Conservation (phyloP, 2,329 filamentous ascomycete species). For the Xylaria sp. region DNA sequence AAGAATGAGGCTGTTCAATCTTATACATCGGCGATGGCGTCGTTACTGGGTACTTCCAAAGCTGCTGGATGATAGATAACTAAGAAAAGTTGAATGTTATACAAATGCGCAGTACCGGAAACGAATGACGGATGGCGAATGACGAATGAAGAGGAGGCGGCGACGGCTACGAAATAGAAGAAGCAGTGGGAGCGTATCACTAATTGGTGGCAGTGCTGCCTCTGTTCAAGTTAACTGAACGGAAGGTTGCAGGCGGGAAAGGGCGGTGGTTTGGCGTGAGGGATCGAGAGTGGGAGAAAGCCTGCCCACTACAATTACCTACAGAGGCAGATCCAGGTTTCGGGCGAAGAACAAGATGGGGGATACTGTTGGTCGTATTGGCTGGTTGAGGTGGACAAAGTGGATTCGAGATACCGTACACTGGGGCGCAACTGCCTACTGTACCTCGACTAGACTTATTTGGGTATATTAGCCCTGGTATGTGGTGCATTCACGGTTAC, state of each 20-base stretch:
- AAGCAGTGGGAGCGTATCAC: slow-evolving; percentile 29
- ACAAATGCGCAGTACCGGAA: slow-evolving; percentile 36
- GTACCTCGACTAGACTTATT: background rate
- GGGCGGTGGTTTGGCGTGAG: slow-evolving; percentile 18
- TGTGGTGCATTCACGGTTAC: background rate
- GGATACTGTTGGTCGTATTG: slow-evolving; percentile 10
- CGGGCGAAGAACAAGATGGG: background rate
- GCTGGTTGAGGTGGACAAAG: background rate
- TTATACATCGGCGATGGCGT: slow-evolving; percentile 26
- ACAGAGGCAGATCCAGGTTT: slow-evolving; percentile 9
- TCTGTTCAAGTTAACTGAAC: slow-evolving; percentile 25
- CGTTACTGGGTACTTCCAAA: slow-evolving; percentile 11
- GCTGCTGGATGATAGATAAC: background rate
- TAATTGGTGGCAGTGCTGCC: slow-evolving; percentile 38
- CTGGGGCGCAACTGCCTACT: background rate
- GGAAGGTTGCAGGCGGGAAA: slow-evolving; percentile 29
- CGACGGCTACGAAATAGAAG: slow-evolving; percentile 29
- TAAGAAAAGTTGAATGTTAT: slow-evolving; percentile 20
- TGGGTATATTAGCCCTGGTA: background rate
- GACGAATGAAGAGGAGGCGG: slow-evolving; percentile 27
- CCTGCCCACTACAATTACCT: slow-evolving; percentile 1
- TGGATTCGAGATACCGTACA: background rate
- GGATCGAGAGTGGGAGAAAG: slow-evolving; percentile 22
- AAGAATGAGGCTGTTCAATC: slow-evolving; percentile 18
- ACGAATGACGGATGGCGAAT: slow-evolving; percentile 44